Conservation (phyloP, 2,329 filamentous ascomycete species). For the Madurella fahalii region DNA sequence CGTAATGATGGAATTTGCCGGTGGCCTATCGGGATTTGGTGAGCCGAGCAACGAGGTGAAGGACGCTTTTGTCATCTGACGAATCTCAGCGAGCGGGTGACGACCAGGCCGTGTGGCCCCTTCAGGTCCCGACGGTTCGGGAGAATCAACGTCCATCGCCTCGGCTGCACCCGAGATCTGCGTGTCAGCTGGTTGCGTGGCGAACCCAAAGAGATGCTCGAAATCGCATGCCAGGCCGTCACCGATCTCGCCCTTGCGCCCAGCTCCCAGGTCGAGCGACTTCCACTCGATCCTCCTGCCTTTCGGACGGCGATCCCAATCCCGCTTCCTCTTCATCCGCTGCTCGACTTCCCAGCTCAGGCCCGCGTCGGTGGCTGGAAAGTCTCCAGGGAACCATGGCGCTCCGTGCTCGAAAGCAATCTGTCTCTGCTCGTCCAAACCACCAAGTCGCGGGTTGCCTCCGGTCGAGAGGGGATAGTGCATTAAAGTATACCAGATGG, state of each 20-base stretch:
- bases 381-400: conserved; percentile 86
- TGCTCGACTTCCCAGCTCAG: conserved; percentile 71
- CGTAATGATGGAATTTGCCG: conserved; percentile 47
- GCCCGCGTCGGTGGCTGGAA: conserved; percentile 73
- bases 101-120: neutral
- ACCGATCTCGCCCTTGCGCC: conserved; percentile 77
- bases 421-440: conserved; percentile 74
- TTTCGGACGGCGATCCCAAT: conserved; percentile 76
- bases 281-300: conserved; percentile 75
- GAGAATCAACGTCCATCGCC: conserved; percentile 21
- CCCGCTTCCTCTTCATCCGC: conserved; percentile 52
- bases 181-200: conserved; percentile 16
- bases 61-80: conserved; percentile 37
- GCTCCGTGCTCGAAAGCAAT: conserved; percentile 72
- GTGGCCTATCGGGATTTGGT: conserved; percentile 28
- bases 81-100: conserved; percentile 25
- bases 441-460: conserved; percentile 77
- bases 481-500: conserved; percentile 82
- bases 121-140: conserved; percentile 17
- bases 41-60: conserved; percentile 34
- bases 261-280: conserved; percentile 67
- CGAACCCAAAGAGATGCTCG: conserved; percentile 57
- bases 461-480: conserved; percentile 77
- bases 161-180: conserved; percentile 19
- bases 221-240: conserved; percentile 81